phyloP scores from a whole-genome alignment of 345 rosid species.

The Brassica rapa region DNA sequence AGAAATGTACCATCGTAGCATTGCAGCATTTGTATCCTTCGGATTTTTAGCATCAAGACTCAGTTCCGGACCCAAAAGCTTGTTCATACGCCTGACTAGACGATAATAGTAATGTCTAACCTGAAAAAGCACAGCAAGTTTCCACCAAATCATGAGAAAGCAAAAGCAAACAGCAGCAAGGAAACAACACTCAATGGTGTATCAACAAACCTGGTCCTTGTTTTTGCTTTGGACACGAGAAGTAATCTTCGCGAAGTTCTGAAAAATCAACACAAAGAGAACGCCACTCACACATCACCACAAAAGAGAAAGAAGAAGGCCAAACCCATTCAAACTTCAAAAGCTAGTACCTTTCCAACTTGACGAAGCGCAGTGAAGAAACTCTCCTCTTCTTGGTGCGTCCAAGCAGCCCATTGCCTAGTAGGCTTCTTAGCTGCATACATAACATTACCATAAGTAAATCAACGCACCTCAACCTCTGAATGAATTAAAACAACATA shows the following conservation, averaged over 20 bases:
- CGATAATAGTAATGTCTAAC: conserved; percentile 98
- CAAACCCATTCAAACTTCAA: neutral
- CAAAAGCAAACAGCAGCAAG: conserved; percentile 11
- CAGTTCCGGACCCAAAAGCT: conserved; percentile 83
- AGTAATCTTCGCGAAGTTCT: conserved; percentile 99
- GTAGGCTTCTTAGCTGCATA: conserved; percentile 82
- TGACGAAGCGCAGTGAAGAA: conserved; percentile 97
- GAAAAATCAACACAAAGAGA: conserved; percentile 37
- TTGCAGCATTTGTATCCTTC: conserved; percentile 97
- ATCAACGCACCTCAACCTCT: too few relatives aligned
- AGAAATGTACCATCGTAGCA: conserved; percentile 88
- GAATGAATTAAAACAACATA: conserved; percentile 44
- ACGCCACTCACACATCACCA: neutral
- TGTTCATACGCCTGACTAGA: conserved; percentile 98
- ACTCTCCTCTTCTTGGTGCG: conserved; percentile 96
- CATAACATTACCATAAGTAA: neutral
- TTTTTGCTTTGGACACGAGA: conserved; percentile 93
- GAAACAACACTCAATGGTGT: neutral
- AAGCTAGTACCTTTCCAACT: conserved; percentile 83
- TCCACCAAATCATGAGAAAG: conserved; percentile 18
- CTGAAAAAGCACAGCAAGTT: conserved; percentile 47
- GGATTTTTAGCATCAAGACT: conserved; percentile 96
- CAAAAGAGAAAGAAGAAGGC: neutral
- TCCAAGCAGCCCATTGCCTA: conserved; percentile 99
- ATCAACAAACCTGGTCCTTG: conserved; percentile 85